Evolutionary conservation across 179 eudicot genomes (phyloP).

Genomic region (Beta lomatogona): DNA sequence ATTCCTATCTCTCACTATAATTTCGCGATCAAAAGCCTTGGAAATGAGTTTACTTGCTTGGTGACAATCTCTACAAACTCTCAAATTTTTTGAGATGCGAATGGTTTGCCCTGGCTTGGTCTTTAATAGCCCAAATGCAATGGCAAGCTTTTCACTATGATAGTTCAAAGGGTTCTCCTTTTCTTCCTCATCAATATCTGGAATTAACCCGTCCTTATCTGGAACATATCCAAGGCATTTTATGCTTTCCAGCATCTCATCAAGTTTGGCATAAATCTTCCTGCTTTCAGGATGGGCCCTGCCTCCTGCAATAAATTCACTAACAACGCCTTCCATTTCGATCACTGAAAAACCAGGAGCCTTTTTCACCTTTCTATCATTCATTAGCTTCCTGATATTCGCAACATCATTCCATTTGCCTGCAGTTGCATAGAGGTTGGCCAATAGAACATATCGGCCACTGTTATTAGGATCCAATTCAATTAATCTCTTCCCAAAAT

Average conservation of each 20-base stretch:
- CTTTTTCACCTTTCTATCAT: constrained; percentile 38
- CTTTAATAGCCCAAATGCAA: constrained; percentile 40
- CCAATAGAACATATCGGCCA: constrained; percentile 39
- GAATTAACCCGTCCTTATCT: constrained; percentile 28
- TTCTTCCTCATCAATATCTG: constrained; percentile 32
- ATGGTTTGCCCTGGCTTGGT: constrained; percentile 36
- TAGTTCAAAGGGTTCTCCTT: constrained; percentile 29
- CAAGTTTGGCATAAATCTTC: constrained; percentile 29
- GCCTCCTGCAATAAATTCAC: constrained; percentile 38
- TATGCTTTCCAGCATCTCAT: constrained; percentile 28
- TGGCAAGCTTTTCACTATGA: constrained; percentile 45
- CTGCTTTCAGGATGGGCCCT: constrained; percentile 32
- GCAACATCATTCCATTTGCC: constrained; percentile 41
- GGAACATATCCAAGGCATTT: constrained; percentile 31
- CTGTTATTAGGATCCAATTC: constrained; percentile 38
- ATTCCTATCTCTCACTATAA: constrained; percentile 36
- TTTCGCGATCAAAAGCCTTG: constrained; percentile 39
- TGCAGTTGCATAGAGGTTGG: constrained; percentile 40
- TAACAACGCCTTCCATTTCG: constrained; percentile 35
- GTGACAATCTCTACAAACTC: constrained; percentile 45
- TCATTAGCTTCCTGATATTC: constrained; percentile 33
- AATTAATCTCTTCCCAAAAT: constrained; percentile 31
- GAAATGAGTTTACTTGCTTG: constrained; percentile 41
- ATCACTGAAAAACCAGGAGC: constrained; percentile 34
- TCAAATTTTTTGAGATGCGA: constrained; percentile 37